Evolutionary conservation across 2,329 filamentous ascomycete species (phyloP), one percentile per base, ranked within the genome.

Genomic region (Eurotiales sp.): DNA sequence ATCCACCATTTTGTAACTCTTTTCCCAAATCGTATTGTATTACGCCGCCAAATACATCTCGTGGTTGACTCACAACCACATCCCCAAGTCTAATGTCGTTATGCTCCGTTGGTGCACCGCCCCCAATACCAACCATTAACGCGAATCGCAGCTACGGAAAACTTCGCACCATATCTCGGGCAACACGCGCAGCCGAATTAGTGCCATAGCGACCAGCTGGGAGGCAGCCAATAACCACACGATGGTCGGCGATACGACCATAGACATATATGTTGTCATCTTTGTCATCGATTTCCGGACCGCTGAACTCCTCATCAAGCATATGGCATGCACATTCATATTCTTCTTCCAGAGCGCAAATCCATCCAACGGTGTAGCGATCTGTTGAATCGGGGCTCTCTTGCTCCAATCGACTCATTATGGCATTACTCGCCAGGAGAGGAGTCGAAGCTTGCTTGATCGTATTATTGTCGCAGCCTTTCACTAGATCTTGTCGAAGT

Each of bases 51-150:
- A 43, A 51, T 4, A 32, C 51, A 3, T 46, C 52, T 1, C 43
- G 7, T 12, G 62, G 62, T 29, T 50, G 50, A 30, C 60, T 61
- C 15, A 67, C 54, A 21, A 64, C 63, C 8, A 66, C 53, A 58
- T 67, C 63, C 14, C 64, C 63, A 8, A 66, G 59, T 8, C 61
- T 57, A 8, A 67, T 64, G 52, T 68, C 59, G 30, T 56, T 23
- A n/a, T 40, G 21, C 22, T 36, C 34, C 6, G 52, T 60, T 1
- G 62, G 63, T 4, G 62, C 55, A 10, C 59, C 61, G n/a, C 66
- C 67, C 7, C 59, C 59, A 17, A 61, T 43, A 37, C 60, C 56
- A 15, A 64, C 57, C 46, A 62, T 52, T 23, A 64, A 23, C 10
- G 56, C 56, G 17, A 61, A 44, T 7, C 55, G 50, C 11, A 62